Conservation (phyloP, 2,329 filamentous ascomycete species). For the Sporothrix schenckii region DNA sequence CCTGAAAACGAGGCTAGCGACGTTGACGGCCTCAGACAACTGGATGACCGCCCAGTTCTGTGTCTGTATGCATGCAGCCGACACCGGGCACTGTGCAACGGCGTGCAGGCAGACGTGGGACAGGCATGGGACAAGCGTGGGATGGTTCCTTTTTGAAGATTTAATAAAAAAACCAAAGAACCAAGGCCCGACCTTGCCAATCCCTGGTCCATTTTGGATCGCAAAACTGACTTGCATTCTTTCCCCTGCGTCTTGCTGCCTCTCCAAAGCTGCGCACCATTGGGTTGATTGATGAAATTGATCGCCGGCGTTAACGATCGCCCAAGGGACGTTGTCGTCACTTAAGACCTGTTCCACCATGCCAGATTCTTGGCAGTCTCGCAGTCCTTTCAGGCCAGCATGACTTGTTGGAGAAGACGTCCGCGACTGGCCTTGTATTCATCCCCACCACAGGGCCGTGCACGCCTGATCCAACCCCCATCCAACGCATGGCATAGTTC, state of each 20-base stretch:
- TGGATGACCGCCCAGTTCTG: neutral
- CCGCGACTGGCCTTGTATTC: neutral
- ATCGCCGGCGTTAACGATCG: slow-evolving; percentile 6
- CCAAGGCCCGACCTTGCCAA: neutral
- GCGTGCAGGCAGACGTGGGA: neutral
- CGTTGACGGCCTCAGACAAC: neutral
- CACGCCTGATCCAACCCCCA: slow-evolving; percentile 24
- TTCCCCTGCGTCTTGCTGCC: neutral
- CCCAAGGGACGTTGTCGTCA: neutral
- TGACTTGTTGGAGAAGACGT: neutral
- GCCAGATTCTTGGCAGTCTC: neutral
- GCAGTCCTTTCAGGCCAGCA: neutral
- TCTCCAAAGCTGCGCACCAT: neutral
- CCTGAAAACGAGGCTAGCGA: slow-evolving; percentile 20
- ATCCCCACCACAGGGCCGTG: slow-evolving; percentile 29
- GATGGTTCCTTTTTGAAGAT: slow-evolving; percentile 15
- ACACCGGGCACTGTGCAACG: slow-evolving; percentile 23
- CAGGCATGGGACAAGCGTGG: slow-evolving; percentile 18
- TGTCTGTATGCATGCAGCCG: neutral
- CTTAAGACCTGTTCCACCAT: neutral
- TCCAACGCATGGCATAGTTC: slow-evolving; percentile 19
- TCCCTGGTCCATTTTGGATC: neutral
- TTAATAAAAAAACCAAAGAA: neutral
- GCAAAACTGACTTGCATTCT: neutral
- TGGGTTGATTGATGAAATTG: neutral